Percentiles rank a stretch among this genome's conserved stretches.
Conservation (phyloP, 1,284 basidiomycete species). For the Athelia psychrophila region DNA sequence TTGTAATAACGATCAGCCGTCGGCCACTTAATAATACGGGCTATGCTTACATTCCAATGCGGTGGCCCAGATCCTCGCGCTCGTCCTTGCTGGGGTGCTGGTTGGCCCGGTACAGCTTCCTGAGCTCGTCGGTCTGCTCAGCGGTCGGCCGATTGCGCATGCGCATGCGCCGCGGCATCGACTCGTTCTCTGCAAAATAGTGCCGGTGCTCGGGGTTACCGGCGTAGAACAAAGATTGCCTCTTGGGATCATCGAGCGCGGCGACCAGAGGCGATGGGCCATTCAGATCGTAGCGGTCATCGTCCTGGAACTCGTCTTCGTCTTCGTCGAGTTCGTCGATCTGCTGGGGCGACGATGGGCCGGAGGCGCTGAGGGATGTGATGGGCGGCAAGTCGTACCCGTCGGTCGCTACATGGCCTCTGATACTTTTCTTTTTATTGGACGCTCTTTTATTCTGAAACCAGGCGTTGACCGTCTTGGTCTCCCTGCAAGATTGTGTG, state of each 20-base stretch:
- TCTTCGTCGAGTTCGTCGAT: slow-evolving; percentile 37
- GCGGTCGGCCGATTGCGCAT: slow-evolving; percentile 48
- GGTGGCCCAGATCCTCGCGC: slow-evolving; percentile 56
- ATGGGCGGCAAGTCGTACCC: slow-evolving; percentile 35
- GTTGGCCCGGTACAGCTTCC: slow-evolving; percentile 56
- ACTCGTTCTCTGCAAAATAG: slow-evolving; percentile 41
- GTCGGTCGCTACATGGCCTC: not conserved
- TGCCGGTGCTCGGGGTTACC: slow-evolving; percentile 45
- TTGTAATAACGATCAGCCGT: slow-evolving; percentile 20
- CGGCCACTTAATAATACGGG: slow-evolving; percentile 20
- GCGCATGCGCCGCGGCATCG: slow-evolving; percentile 51
- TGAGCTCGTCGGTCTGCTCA: slow-evolving; percentile 64
- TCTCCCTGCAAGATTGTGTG: slow-evolving; percentile 50
- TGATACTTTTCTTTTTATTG: slow-evolving; percentile 70
- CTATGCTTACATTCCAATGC: slow-evolving; percentile 66
- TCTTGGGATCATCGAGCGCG: slow-evolving; percentile 11
- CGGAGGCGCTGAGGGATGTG: slow-evolving; percentile 32
- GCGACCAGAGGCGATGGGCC: slow-evolving; percentile 1
- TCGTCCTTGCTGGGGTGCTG: slow-evolving; percentile 67
- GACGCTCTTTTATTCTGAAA: slow-evolving; percentile 83
- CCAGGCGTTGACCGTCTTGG: slow-evolving; percentile 81
- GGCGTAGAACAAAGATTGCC: slow-evolving; percentile 41
- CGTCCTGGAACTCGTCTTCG: slow-evolving; percentile 3
- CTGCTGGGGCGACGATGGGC: slow-evolving; percentile 28
- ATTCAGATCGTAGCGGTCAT: not conserved